These are phyloP conservation scores for Solanum chacoense DNA, from an alignment of 305 asterid species.

Conservation along the genomic window DNA sequence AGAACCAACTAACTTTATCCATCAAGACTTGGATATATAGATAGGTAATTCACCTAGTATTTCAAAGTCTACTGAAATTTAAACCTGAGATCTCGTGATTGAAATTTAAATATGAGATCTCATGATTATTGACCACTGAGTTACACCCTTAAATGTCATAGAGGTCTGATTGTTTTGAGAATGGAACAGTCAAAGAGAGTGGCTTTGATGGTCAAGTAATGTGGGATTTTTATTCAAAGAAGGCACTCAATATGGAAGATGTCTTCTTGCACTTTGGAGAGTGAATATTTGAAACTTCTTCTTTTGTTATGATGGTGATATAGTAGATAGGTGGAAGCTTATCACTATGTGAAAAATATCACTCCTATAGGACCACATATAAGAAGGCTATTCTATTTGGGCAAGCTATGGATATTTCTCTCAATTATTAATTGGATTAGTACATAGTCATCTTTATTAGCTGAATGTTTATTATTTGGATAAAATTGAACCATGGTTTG, in stretches of 20 bases:
- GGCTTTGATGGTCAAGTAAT: neutral
- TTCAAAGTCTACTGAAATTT: too few relatives aligned
- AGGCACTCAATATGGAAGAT: neutral
- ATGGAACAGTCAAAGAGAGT: slow-evolving; percentile 15
- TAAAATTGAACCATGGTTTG: neutral
- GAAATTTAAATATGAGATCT: too few relatives aligned
- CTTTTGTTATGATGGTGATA: neutral
- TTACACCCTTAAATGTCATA: neutral
- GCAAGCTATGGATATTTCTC: neutral
- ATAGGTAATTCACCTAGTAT: neutral
- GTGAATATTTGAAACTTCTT: neutral
- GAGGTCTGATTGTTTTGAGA: neutral
- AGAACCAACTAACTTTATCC: neutral
- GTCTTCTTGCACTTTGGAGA: neutral
- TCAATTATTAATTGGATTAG: neutral
- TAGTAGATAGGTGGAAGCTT: neutral
- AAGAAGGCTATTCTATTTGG: neutral
- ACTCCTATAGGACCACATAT: neutral
- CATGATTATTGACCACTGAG: accelerated
- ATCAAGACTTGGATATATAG: neutral
- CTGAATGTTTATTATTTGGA: neutral
- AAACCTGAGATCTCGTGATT: too few relatives aligned
- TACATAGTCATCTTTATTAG: neutral
- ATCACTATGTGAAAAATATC: neutral
- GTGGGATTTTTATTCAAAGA: neutral